phyloP scores from a whole-genome alignment of 2,329 filamentous ascomycete genomes.

The Colletotrichum musae region DNA sequence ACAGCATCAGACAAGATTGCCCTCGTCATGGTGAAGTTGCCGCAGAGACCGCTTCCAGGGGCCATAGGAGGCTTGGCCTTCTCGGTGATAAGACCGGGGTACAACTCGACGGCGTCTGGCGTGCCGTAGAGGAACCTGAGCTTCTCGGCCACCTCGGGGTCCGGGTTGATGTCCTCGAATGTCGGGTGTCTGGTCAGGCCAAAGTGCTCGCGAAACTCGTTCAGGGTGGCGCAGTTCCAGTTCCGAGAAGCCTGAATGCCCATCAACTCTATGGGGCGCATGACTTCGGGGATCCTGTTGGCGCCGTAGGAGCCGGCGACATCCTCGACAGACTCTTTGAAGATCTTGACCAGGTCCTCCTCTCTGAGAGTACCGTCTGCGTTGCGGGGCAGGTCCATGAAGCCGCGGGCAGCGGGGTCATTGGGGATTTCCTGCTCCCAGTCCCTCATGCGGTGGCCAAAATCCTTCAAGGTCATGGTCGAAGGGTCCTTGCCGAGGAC shows the following conservation, averaged over 20 bases:
- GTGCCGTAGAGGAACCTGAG: slow-evolving; percentile 69
- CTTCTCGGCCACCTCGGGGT: slow-evolving; percentile 66
- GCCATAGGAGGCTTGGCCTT: slow-evolving; percentile 65
- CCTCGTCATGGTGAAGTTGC: slow-evolving; percentile 61
- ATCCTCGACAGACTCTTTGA: slow-evolving; percentile 68
- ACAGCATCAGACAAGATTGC: slow-evolving; percentile 75
- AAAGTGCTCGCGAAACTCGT: slow-evolving; percentile 76
- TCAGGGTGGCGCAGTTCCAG: slow-evolving; percentile 72
- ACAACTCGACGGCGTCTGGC: slow-evolving; percentile 74
- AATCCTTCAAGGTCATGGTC: slow-evolving; percentile 15
- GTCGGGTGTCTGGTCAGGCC: slow-evolving; percentile 67
- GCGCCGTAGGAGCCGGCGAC: slow-evolving; percentile 62
- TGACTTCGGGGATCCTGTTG: slow-evolving; percentile 68
- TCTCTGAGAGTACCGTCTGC: slow-evolving; percentile 66
- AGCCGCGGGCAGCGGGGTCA: slow-evolving; percentile 68
- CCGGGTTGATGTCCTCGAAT: slow-evolving; percentile 72
- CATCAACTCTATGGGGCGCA: slow-evolving; percentile 71
- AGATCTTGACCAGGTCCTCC: slow-evolving; percentile 68
- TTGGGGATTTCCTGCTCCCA: slow-evolving; percentile 57
- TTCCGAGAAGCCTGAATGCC: slow-evolving; percentile 71
- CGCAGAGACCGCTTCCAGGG: slow-evolving; percentile 63
- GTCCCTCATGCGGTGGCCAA: slow-evolving; percentile 41
- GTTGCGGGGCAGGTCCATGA: slow-evolving; percentile 64
- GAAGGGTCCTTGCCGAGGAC: slow-evolving; percentile 36
- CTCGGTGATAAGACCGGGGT: slow-evolving; percentile 61